A percentile compares a stretch with the other conserved stretches of the same genome.
phyloP scores from a whole-genome alignment of 1,284 basidiomycete genomes.

The Cryptococcus jaspeensis region DNA sequence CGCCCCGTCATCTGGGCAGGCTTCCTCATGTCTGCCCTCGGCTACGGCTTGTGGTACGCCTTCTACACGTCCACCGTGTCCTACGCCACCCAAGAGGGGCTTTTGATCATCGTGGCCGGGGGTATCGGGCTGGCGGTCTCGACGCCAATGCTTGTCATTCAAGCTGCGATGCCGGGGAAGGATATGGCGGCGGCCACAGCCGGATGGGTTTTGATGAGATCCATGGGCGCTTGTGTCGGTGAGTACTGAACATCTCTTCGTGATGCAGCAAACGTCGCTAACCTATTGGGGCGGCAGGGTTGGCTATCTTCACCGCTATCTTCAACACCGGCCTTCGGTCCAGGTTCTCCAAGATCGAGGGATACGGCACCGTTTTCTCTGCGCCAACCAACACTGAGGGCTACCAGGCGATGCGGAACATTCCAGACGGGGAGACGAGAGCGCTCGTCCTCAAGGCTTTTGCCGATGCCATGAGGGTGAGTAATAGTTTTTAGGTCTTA shows the following conservation, averaged over 20 bases:
- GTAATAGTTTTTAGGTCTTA: too few species aligned
- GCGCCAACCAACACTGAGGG: conserved; percentile 35
- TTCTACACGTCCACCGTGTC: conserved; percentile 25
- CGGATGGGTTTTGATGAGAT: conserved; percentile 37
- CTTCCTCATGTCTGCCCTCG: conserved; percentile 31
- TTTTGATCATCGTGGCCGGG: conserved; percentile 26
- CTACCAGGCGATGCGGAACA: conserved; percentile 34
- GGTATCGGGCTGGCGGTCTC: conserved; percentile 35
- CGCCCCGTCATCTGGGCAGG: conserved; percentile 45
- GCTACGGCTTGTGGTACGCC: conserved; percentile 32
- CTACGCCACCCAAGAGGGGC: conserved; percentile 24
- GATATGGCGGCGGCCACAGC: conserved; percentile 49
- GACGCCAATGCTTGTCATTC: conserved; percentile 39
- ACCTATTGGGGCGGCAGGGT: conserved; percentile 12
- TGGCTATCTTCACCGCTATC: conserved; percentile 42
- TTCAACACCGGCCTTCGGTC: conserved; percentile 39
- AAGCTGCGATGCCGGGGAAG: conserved; percentile 47
- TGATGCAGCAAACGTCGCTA: background rate
- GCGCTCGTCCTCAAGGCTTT: conserved; percentile 36
- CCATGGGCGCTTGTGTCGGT: conserved; percentile 41
- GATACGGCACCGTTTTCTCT: conserved; percentile 35
- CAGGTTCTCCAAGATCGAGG: conserved; percentile 32
- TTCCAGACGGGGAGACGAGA: conserved; percentile 31
- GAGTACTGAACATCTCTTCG: background rate
- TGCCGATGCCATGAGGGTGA: conserved; percentile 36